These are phyloP conservation scores for Rugonectria rugulosa DNA, from an alignment of 2,329 filamentous ascomycete species.

Conservation along the genomic window DNA sequence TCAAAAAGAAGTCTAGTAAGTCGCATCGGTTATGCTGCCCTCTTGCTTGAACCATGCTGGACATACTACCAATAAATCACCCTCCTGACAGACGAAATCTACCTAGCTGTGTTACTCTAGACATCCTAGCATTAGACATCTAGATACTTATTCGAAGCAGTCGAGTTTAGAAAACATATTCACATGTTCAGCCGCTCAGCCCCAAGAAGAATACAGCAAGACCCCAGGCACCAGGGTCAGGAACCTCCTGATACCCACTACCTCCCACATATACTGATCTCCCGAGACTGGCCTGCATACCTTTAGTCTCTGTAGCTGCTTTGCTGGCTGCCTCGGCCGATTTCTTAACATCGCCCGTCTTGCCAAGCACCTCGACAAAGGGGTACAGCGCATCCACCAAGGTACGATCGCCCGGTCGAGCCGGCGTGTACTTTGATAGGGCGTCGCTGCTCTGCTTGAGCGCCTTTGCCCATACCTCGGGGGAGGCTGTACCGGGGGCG, in stretches of 20 bases:
- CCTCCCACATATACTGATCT: conserved; percentile 55
- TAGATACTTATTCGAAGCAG: not conserved
- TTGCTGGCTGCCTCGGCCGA: conserved; percentile 79
- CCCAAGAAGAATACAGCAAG: conserved; percentile 84
- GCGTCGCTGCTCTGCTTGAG: conserved; percentile 74
- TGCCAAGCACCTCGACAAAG: conserved; percentile 77
- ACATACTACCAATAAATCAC: too few relatives aligned
- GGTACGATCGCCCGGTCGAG: conserved; percentile 87
- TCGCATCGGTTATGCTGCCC: too few relatives aligned
- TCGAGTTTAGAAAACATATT: not conserved
- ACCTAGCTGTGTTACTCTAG: too few relatives aligned
- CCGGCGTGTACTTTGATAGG: conserved; percentile 85
- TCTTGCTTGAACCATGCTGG: too few relatives aligned
- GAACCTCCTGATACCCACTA: conserved; percentile 55
- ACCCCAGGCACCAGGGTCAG: conserved; percentile 74
- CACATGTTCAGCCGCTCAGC: conserved; percentile 54
- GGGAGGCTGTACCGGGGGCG: conserved; percentile 48
- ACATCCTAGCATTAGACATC: too few relatives aligned
- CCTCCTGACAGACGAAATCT: too few relatives aligned
- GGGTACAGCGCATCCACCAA: conserved; percentile 89
- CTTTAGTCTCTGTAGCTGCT: conserved; percentile 85
- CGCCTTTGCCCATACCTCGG: conserved; percentile 66
- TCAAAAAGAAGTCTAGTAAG: too few relatives aligned
- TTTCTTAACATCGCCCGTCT: conserved; percentile 70
- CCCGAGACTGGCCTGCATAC: conserved; percentile 90